Evolutionary conservation across 805 yeast genomes (phyloP), one percentile per base, ranked within the genome.

Genomic region (Jamesozyma gamospora): DNA sequence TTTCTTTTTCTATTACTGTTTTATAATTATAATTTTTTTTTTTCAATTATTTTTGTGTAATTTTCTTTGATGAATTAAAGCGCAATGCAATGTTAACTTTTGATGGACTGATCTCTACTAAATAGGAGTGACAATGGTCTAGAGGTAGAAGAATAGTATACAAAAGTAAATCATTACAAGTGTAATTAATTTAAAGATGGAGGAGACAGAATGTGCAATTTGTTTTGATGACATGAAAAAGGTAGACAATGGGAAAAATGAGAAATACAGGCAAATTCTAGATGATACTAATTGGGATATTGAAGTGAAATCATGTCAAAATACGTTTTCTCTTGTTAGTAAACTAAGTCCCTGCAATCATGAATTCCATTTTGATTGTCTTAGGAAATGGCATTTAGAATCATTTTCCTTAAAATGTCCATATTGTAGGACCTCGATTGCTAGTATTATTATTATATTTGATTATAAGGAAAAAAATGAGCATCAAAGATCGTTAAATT

Each of bases 311-410:
- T 8, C 24, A 6, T 21, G 24, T 8, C 5, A 6, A 5, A 8
- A 21, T 21, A 5, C 8, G 5, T 21, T 21, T 21, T 5, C 24
- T 8, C 5, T 5, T 21, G 24, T 21, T 8, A 61, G 61, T 0
- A 46, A 57, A 18, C 47, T 66, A n/a, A 48, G 60, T 11, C 70
- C 71, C 2, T 79, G 84, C 52, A 55, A 59, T 28, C 84, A 79
- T 53, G 51, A 49, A 39, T 79, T 75, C 50, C 88, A 81, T 54
- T 62, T 69, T 3, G 49, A 60, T 13, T 81, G 88, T 48, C 67
- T 80, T 28, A 48, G 65, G 28, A 64, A 67, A 24, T 81, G 88
- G 88, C 62, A 57, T 39, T 31, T 40, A 8, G 46, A 44, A 32
- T 46, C 56, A 3, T 39, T 39, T n/a, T 50, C 52, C 35, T 34